Conservation (phyloP, 2,329 filamentous ascomycete genomes). For the Monilinia fructicola region DNA sequence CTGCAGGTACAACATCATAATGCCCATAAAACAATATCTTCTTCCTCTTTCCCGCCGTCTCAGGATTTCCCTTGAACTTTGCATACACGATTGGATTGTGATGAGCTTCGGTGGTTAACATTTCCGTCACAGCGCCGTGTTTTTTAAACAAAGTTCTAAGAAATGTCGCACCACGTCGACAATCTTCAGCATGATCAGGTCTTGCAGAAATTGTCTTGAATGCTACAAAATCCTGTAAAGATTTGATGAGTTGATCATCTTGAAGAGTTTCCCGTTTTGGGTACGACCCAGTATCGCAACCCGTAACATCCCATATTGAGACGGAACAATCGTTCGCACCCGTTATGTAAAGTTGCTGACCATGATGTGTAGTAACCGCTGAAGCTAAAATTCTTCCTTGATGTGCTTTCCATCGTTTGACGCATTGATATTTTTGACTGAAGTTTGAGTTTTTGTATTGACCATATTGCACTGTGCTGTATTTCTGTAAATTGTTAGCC, state of each 20-base stretch:
- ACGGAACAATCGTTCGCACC: conserved; percentile 91
- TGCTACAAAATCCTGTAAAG: conserved; percentile 80
- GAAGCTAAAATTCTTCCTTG: conserved; percentile 85
- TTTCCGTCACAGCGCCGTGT: conserved; percentile 83
- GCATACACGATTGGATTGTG: conserved; percentile 92
- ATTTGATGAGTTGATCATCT: conserved; percentile 63
- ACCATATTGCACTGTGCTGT: conserved; percentile 64
- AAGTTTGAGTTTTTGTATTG: conserved; percentile 54
- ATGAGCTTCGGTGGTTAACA: conserved; percentile 76
- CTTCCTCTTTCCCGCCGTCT: conserved; percentile 66
- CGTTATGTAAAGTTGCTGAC: conserved; percentile 83
- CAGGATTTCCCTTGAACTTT: conserved; percentile 75
- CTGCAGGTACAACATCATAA: conserved; percentile 93
- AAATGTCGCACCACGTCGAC: conserved; percentile 87
- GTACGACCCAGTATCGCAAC: conserved; percentile 38
- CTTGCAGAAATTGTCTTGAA: conserved; percentile 91
- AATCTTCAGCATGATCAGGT: conserved; percentile 84
- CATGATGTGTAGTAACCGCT: conserved; percentile 66
- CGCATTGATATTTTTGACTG: conserved; percentile 79
- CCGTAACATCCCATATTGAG: conserved; percentile 77
- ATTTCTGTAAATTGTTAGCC: conserved; percentile 50
- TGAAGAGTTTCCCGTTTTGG: conserved; percentile 35
- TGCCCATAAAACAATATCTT: conserved; percentile 96
- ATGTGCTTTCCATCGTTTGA: conserved; percentile 79
- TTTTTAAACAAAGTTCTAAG: conserved; percentile 88